Conservation (phyloP, 305 asterid genomes). For the Caryopteris hybrid region DNA sequence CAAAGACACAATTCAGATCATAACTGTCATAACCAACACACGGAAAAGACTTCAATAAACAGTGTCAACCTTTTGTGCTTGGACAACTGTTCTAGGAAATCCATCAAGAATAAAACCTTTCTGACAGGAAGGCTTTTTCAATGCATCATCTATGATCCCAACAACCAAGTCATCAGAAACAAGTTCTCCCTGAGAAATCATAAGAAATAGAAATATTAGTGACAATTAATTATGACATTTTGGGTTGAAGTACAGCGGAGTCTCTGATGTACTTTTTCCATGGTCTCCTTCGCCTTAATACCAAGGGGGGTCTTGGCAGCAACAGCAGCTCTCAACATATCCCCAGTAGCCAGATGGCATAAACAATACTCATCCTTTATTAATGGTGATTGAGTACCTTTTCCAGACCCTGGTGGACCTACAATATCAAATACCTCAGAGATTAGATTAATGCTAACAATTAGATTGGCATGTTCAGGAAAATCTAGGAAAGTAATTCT, state of each 20-base stretch:
- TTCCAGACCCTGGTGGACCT: slow-evolving; percentile 98
- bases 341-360: slow-evolving; percentile 95
- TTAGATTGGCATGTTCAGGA: not conserved
- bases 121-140: slow-evolving; percentile 83
- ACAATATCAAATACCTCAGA: slow-evolving; percentile 4
- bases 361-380: slow-evolving; percentile 85
- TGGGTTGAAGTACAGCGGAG: not conserved
- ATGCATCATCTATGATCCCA: slow-evolving; percentile 83
- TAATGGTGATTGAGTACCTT: slow-evolving; percentile 91
- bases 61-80: slow-evolving; percentile 72
- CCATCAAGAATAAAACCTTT: slow-evolving; percentile 97
- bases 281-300: slow-evolving; percentile 79
- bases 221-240: slow-evolving; percentile 1
- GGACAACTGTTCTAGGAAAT: slow-evolving; percentile 87
- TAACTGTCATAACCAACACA: not conserved
- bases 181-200: slow-evolving; percentile 70
- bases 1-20: slow-evolving; percentile 14
- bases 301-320: slow-evolving; percentile 92
- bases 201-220: slow-evolving; percentile 9
- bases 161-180: slow-evolving; percentile 90
- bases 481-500: not conserved
- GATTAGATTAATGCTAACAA: slow-evolving; percentile 1
- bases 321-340: slow-evolving; percentile 95
- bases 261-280: slow-evolving; percentile 61
- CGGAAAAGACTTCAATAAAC: not conserved